Percentiles rank a stretch among this genome's conserved stretches.
phyloP scores from a whole-genome alignment of 768 basidiomycete species.

The Pleurotus citrinopileatus region DNA sequence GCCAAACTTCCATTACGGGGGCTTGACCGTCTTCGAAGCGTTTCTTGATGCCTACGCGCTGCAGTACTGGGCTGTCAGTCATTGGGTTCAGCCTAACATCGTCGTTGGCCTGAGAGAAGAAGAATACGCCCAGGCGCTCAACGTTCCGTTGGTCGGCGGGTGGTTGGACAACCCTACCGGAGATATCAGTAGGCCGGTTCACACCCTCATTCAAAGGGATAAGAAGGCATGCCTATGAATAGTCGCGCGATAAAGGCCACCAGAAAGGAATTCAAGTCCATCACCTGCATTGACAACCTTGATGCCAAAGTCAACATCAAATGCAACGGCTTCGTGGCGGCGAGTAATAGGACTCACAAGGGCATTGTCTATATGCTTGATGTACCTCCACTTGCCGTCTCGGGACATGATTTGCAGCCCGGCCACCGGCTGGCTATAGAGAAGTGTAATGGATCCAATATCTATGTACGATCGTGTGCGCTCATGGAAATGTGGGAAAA shows the following conservation, averaged over 20 bases:
- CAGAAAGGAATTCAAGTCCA: conserved; percentile 44
- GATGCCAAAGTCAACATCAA: not conserved
- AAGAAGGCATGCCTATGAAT: conserved; percentile 31
- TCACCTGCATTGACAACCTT: conserved; percentile 48
- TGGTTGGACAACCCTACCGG: conserved; percentile 42
- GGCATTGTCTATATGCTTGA: conserved; percentile 44
- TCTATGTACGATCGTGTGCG: conserved; percentile 25
- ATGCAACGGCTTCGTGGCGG: not conserved
- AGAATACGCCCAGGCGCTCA: conserved; percentile 45
- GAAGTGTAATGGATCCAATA: conserved; percentile 39
- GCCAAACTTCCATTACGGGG: conserved; percentile 39
- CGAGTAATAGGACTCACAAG: conserved; percentile 24
- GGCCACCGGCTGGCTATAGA: conserved; percentile 48
- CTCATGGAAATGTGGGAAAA: not conserved
- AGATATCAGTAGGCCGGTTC: not conserved
- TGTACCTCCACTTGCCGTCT: conserved; percentile 42
- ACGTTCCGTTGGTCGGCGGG: conserved; percentile 40
- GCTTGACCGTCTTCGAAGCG: conserved; percentile 31
- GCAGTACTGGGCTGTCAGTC: conserved; percentile 38
- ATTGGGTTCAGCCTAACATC: conserved; percentile 36
- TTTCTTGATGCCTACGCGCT: conserved; percentile 31
- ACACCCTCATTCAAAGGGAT: not conserved
- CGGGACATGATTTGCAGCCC: conserved; percentile 41
- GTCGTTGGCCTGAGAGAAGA: conserved; percentile 43
- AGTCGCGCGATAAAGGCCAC: conserved; percentile 45